Evolutionary conservation across 768 basidiomycete genomes (phyloP).

Genomic region (Rubroboletus pulcherrimus): DNA sequence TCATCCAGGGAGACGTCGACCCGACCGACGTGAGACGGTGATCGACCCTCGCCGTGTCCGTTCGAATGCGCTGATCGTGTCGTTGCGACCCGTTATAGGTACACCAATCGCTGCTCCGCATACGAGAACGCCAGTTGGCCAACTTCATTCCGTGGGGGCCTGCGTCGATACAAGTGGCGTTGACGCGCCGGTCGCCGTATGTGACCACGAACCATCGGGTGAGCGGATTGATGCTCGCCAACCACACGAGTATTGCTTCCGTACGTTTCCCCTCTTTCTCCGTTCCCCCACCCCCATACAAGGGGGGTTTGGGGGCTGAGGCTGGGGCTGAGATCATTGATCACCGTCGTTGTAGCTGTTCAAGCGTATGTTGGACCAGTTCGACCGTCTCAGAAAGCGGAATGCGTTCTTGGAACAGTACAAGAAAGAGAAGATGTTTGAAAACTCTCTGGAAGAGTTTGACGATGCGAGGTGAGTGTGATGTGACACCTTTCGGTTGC

Average conservation of each 20-base stretch:
- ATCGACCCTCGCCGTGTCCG: neutral
- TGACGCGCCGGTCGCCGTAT: conserved; percentile 89
- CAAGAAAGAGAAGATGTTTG: conserved; percentile 95
- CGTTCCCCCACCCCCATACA: too few relatives aligned
- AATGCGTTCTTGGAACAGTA: conserved; percentile 98
- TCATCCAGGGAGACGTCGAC: conserved; percentile 98
- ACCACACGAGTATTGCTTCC: conserved; percentile 97
- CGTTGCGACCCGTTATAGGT: conserved; percentile 47
- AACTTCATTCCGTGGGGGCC: conserved; percentile 99
- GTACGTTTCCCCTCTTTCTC: conserved; percentile 42
- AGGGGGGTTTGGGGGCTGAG: neutral
- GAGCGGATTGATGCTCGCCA: conserved; percentile 97
- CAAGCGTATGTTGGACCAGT: conserved; percentile 94
- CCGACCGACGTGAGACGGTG: conserved; percentile 75
- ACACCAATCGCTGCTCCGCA: conserved; percentile 94
- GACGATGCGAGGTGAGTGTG: conserved; percentile 84
- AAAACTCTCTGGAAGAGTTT: conserved; percentile 90
- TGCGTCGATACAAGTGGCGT: conserved; percentile 94
- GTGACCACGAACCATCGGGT: conserved; percentile 87
- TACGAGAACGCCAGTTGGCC: conserved; percentile 93
- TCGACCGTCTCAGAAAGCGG: conserved; percentile 77
- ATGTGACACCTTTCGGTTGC: neutral
- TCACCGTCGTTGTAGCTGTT: conserved; percentile 58
- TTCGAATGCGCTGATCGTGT: neutral
- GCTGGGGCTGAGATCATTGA: neutral